Percentiles rank a stretch among this genome's conserved stretches.
Conservation (phyloP, 208 protist species). For the Crithidia expoeki region DNA sequence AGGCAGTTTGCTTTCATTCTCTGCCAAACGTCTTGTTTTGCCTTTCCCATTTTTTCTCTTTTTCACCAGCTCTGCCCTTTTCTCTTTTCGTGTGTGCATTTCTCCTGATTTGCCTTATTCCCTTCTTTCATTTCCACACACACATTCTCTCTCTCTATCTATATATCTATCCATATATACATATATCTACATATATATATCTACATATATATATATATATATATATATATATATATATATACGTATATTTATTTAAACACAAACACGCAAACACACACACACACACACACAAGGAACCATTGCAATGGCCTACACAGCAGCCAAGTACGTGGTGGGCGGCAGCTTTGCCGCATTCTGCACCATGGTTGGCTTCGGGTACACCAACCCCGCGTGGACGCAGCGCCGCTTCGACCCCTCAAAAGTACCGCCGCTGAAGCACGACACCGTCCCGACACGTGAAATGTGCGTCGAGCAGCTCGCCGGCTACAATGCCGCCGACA, state of each 20-base stretch:
- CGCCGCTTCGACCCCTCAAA: constrained; percentile 58
- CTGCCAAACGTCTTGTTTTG: background rate
- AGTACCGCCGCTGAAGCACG: constrained; percentile 45
- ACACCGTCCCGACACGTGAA: constrained; percentile 53
- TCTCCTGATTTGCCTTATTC: background rate
- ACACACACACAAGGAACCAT: no score
- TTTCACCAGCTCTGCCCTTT: constrained; percentile 6
- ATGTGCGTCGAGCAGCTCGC: constrained; percentile 60
- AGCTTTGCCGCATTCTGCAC: constrained; percentile 51
- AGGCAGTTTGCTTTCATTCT: no score
- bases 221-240: no score
- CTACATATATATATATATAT: no score
- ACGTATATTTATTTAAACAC: no score
- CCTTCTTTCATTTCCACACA: background rate
- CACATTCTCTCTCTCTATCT: background rate
- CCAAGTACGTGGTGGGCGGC: constrained; percentile 51
- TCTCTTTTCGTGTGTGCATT: background rate
- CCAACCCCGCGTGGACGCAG: constrained; percentile 79
- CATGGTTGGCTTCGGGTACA: constrained; percentile 76
- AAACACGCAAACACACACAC: no score
- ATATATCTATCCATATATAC: background rate
- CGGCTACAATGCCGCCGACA: constrained; percentile 45
- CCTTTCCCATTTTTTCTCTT: background rate
- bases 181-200: no score
- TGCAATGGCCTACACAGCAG: constrained; percentile 44